phyloP scores from a whole-genome alignment of 2,329 filamentous ascomycete species.

The Saccharata proteae region DNA sequence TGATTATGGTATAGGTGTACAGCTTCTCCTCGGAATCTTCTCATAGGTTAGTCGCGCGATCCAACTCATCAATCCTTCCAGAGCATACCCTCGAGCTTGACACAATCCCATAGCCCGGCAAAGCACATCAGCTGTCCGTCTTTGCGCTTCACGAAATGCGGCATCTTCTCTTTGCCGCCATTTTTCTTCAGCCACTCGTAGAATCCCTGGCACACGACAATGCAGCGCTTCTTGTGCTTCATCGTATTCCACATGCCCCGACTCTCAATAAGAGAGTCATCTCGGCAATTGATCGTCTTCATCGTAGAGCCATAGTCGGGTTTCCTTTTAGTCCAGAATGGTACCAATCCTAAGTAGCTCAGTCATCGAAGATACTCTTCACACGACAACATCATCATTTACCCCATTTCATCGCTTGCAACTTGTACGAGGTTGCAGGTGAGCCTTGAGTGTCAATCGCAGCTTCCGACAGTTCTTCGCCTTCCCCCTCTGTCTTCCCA shows the following conservation, averaged over 20 bases:
- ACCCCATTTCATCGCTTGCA: constrained; percentile 93
- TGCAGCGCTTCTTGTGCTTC: constrained; percentile 79
- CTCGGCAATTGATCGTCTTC: constrained; percentile 90
- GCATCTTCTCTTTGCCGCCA: constrained; percentile 64
- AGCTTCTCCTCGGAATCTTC: constrained; percentile 52
- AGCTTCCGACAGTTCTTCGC: constrained; percentile 11
- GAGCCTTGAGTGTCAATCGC: constrained; percentile 9
- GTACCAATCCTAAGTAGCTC: constrained; percentile 49
- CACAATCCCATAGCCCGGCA: constrained; percentile 85
- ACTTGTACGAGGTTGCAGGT: constrained; percentile 52
- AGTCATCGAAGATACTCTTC: neutral
- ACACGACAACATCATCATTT: constrained; percentile 9
- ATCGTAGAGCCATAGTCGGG: constrained; percentile 67
- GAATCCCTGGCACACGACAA: constrained; percentile 83
- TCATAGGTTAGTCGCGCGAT: constrained; percentile 16
- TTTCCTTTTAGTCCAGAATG: constrained; percentile 81
- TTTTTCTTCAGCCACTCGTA: constrained; percentile 89
- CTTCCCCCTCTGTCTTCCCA: constrained; percentile 11
- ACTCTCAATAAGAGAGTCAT: constrained; percentile 66
- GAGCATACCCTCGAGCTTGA: constrained; percentile 58
- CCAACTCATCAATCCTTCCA: constrained; percentile 9
- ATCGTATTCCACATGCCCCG: constrained; percentile 85
- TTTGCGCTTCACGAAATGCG: constrained; percentile 70
- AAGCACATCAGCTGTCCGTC: constrained; percentile 80
- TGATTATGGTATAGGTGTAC: constrained; percentile 91